Conservation (phyloP, 1,284 basidiomycete genomes). For the Cryptococcus jaspeensis region DNA sequence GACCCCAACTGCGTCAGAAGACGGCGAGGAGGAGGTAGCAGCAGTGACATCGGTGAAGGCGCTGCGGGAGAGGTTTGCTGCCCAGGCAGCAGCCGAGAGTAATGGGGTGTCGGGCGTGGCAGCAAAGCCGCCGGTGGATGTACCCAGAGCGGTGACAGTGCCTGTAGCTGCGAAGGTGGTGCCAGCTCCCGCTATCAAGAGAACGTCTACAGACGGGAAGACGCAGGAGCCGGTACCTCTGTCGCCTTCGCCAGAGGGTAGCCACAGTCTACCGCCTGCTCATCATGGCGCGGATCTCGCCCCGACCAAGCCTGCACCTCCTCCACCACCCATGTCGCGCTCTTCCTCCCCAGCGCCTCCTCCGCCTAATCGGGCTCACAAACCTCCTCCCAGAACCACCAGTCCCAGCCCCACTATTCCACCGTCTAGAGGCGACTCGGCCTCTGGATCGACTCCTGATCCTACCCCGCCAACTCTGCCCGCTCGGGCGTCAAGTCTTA, state of each 20-base stretch:
- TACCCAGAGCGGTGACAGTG: background rate
- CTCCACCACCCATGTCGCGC: conserved; percentile 10
- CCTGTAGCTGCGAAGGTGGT: conserved; percentile 4
- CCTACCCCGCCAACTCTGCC: conserved; percentile 4
- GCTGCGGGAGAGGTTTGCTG: conserved; percentile 24
- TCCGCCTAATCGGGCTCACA: conserved; percentile 20
- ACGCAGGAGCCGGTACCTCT: conserved; percentile 3
- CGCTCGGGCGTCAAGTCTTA: background rate
- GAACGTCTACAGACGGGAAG: conserved; percentile 14
- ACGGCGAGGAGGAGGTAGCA: conserved; percentile 8
- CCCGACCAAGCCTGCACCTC: conserved; percentile 1
- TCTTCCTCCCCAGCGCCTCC: conserved; percentile 19
- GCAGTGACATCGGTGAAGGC: conserved; percentile 22
- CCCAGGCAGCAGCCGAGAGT: background rate
- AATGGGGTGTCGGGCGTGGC: conserved; percentile 6
- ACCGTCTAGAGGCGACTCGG: background rate
- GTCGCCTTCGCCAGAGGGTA: conserved; percentile 2
- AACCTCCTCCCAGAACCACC: conserved; percentile 11
- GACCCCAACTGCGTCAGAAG: conserved; percentile 13
- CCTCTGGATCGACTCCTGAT: background rate
- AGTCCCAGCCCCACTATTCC: conserved; percentile 1
- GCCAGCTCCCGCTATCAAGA: conserved; percentile 15
- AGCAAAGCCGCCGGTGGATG: conserved; percentile 3
- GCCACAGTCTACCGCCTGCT: too few relatives aligned
- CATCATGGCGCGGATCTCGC: background rate